These are phyloP conservation scores for Podila epigama DNA, from an alignment of 192 early-diverging fungal species.

Conservation along the genomic window DNA sequence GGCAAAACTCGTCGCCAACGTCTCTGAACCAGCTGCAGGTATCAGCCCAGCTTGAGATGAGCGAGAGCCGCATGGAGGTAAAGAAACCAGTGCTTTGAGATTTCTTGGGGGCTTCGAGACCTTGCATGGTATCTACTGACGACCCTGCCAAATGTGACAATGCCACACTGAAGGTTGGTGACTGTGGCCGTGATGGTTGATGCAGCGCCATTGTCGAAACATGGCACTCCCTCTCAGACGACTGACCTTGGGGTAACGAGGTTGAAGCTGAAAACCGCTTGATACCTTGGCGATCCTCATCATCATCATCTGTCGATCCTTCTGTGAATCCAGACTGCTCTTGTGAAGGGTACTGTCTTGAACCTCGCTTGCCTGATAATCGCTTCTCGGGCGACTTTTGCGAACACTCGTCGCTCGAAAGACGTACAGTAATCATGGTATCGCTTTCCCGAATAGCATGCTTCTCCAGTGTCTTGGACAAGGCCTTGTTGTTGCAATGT, in stretches of 20 bases:
- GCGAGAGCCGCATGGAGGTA: slow-evolving; percentile 17
- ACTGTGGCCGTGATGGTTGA: slow-evolving; percentile 28
- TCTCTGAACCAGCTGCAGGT: slow-evolving; percentile 13
- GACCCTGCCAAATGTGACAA: slow-evolving; percentile 27
- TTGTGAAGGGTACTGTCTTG: not conserved
- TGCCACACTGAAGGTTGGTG: slow-evolving; percentile 22
- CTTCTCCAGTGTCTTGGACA: slow-evolving; percentile 16
- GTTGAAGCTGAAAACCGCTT: not conserved
- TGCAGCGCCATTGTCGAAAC: slow-evolving; percentile 39
- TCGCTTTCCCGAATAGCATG: slow-evolving; percentile 40
- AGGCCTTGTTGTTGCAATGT: slow-evolving; percentile 15
- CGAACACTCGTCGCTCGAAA: slow-evolving; percentile 21
- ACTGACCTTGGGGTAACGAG: not conserved
- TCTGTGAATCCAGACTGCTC: not conserved
- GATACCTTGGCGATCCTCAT: not conserved
- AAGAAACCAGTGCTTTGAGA: not conserved
- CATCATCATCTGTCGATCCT: slow-evolving; percentile 1
- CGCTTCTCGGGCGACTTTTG: slow-evolving; percentile 8
- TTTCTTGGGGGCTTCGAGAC: not conserved
- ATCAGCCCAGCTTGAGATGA: slow-evolving; percentile 33
- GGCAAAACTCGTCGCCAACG: slow-evolving; percentile 19
- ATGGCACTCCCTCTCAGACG: slow-evolving; percentile 15
- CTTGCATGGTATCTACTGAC: not conserved
- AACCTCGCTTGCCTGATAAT: not conserved
- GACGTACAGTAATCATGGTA: slow-evolving; percentile 31